phyloP scores from a whole-genome alignment of 768 basidiomycete species.

The Lactarius hengduanensis region DNA sequence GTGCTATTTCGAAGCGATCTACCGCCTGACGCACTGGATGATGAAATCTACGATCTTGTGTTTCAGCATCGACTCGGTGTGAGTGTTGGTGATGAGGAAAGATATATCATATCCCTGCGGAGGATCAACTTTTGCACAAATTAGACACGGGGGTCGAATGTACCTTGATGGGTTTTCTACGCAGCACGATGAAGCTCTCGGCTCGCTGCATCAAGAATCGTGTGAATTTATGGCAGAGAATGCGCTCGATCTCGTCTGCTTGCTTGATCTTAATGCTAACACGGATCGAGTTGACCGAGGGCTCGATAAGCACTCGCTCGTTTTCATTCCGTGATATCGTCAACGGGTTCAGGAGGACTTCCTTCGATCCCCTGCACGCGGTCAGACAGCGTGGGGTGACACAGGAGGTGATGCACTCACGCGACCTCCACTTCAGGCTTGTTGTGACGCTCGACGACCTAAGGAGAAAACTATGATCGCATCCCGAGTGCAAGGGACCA shows the following conservation, averaged over 20 bases:
- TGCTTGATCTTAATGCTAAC: constrained; percentile 99
- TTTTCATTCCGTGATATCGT: constrained; percentile 96
- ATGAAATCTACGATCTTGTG: constrained; percentile 99
- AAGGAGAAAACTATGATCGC: constrained; percentile 29
- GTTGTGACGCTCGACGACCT: constrained; percentile 97
- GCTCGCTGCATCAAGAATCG: constrained; percentile 99
- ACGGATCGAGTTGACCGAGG: constrained; percentile 95
- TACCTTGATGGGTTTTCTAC: constrained; percentile 90
- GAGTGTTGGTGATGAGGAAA: constrained; percentile 95
- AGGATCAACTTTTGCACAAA: background rate
- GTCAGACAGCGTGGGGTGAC: constrained; percentile 9
- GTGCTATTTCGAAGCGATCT: constrained; percentile 19
- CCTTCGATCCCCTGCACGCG: constrained; percentile 72
- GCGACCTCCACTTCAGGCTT: constrained; percentile 92
- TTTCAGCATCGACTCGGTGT: constrained; percentile 98
- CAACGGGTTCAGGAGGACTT: constrained; percentile 91
- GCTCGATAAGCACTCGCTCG: constrained; percentile 95
- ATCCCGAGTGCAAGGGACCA: constrained; percentile 19
- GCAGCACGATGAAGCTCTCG: constrained; percentile 94
- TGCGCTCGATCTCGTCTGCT: constrained; percentile 97
- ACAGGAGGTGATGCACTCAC: constrained; percentile 41
- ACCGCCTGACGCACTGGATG: constrained; percentile 64
- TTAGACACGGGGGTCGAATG: constrained; percentile 32
- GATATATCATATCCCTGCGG: constrained; percentile 95
- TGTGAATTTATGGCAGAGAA: constrained; percentile 97